These are phyloP conservation scores for Tolypocladium paradoxum DNA, from an alignment of 2,329 filamentous ascomycete species.

Conservation along the genomic window DNA sequence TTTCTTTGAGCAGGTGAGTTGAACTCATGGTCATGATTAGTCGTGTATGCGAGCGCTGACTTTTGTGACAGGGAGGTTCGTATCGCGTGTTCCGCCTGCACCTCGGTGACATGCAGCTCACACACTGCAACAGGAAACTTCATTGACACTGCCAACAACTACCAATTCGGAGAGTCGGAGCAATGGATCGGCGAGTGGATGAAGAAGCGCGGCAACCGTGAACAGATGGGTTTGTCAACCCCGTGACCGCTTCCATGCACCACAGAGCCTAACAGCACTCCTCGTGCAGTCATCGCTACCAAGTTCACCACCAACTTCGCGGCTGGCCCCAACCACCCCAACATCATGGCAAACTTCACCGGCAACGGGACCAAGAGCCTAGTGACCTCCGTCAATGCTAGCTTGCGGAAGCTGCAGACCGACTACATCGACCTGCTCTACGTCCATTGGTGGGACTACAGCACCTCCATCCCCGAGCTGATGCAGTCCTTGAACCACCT, in stretches of 20 bases:
- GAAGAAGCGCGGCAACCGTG: constrained; percentile 50
- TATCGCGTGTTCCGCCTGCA: background rate
- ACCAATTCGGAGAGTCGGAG: constrained; percentile 54
- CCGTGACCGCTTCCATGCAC: too few relatives aligned
- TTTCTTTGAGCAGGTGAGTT: constrained; percentile 43
- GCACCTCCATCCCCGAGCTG: constrained; percentile 53
- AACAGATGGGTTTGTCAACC: constrained; percentile 44
- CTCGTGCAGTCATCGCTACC: constrained; percentile 49
- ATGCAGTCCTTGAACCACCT: constrained; percentile 58
- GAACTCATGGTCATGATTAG: background rate
- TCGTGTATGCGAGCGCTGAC: background rate
- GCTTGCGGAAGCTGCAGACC: constrained; percentile 51
- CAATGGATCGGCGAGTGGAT: constrained; percentile 63
- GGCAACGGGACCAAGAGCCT: constrained; percentile 56
- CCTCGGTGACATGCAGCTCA: background rate
- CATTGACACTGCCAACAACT: constrained; percentile 61
- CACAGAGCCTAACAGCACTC: background rate
- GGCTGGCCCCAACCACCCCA: constrained; percentile 25
- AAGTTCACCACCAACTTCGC: constrained; percentile 55
- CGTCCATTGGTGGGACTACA: constrained; percentile 58
- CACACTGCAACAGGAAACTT: constrained; percentile 47
- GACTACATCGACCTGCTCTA: constrained; percentile 59
- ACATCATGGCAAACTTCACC: constrained; percentile 39
- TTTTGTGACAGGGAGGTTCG: constrained; percentile 14
- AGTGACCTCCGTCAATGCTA: constrained; percentile 41